These are phyloP conservation scores for Fusarium citri DNA, from an alignment of 2,329 filamentous ascomycete genomes.

Conservation along the genomic window DNA sequence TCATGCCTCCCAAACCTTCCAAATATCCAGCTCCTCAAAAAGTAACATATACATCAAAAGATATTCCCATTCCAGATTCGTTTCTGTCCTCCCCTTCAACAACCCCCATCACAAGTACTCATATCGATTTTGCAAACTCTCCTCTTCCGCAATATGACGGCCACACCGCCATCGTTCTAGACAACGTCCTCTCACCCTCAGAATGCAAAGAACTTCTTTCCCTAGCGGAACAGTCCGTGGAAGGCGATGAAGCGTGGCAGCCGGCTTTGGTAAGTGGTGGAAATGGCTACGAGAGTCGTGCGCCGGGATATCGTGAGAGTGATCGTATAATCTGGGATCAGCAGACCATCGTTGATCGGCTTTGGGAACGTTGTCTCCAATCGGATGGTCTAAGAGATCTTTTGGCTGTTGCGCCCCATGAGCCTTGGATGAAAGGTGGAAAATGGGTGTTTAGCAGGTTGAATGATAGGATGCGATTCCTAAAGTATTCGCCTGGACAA, in stretches of 20 bases:
- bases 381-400: slow-evolving; percentile 56
- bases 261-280: slow-evolving; percentile 77
- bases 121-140: slow-evolving; percentile 65
- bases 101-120: slow-evolving; percentile 54
- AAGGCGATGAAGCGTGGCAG: slow-evolving; percentile 63
- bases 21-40: neutral
- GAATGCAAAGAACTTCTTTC: slow-evolving; percentile 70
- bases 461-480: slow-evolving; percentile 80
- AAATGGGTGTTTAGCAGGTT: slow-evolving; percentile 62
- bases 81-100: slow-evolving; percentile 59
- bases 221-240: slow-evolving; percentile 65
- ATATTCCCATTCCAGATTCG: slow-evolving; percentile 53
- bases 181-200: slow-evolving; percentile 63
- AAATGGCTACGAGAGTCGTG: slow-evolving; percentile 66
- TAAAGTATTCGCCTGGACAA: slow-evolving; percentile 77
- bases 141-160: slow-evolving; percentile 63
- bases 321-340: slow-evolving; percentile 83
- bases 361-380: slow-evolving; percentile 69
- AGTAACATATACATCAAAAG: slow-evolving; percentile 47
- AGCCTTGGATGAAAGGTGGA: slow-evolving; percentile 38
- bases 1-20: slow-evolving; percentile 8
- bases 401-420: slow-evolving; percentile 52
- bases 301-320: slow-evolving; percentile 71
- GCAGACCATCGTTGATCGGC: slow-evolving; percentile 67
- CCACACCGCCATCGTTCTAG: slow-evolving; percentile 68